A percentile compares a stretch with the other conserved stretches of the same genome.
Evolutionary conservation across 495 filamentous ascomycete species (phyloP).

Genomic region (Aeminium ludgeri): DNA sequence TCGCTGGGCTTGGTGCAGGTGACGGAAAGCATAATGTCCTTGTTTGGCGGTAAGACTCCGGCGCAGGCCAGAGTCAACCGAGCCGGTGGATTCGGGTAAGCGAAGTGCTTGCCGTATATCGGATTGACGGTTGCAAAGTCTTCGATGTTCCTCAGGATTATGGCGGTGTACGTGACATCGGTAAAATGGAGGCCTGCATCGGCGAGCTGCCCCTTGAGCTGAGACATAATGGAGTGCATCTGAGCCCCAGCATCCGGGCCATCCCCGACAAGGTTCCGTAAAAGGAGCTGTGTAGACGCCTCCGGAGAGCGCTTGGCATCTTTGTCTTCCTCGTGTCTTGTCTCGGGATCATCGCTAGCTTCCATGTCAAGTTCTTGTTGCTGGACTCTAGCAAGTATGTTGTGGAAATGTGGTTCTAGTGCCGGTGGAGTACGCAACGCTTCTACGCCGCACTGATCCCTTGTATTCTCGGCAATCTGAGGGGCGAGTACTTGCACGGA

Average conservation of each 20-base stretch:
- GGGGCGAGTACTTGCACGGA: constrained; percentile 44
- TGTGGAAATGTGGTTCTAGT: constrained; percentile 31
- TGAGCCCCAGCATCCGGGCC: constrained; percentile 7
- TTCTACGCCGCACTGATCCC: background rate
- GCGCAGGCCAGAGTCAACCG: constrained; percentile 72
- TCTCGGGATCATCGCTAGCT: no score
- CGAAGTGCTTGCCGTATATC: constrained; percentile 53
- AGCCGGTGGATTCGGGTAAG: constrained; percentile 64
- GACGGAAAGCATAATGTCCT: constrained; percentile 45
- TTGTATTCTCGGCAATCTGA: constrained; percentile 34
- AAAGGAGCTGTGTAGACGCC: background rate
- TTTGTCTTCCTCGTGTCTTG: no score
- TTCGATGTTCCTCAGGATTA: constrained; percentile 63
- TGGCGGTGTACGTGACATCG: constrained; percentile 52
- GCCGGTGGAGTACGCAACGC: constrained; percentile 30
- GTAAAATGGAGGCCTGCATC: background rate
- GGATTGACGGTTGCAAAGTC: constrained; percentile 60
- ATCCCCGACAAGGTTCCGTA: background rate
- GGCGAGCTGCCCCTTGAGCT: background rate
- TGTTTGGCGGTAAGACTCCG: constrained; percentile 35
- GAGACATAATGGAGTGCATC: constrained; percentile 8
- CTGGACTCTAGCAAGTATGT: constrained; percentile 9
- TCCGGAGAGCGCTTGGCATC: no score
- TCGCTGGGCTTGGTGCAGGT: background rate
- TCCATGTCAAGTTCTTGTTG: background rate